Percentiles rank a stretch among this genome's conserved stretches.
Evolutionary conservation across 2,329 filamentous ascomycete species (phyloP).

Genomic region (Fusarium compactum): DNA sequence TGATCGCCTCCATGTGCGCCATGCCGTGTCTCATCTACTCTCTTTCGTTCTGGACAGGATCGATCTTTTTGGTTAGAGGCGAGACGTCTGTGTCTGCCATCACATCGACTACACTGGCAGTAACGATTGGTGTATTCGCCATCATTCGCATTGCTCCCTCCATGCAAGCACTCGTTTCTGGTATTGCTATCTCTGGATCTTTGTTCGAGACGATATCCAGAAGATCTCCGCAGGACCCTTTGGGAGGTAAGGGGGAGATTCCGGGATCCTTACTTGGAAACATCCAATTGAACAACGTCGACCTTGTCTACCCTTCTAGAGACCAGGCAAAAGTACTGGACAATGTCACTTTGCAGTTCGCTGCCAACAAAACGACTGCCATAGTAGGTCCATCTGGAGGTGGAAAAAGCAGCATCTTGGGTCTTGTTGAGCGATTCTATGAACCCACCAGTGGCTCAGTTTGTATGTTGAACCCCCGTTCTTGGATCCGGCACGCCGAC

Average conservation of each 20-base stretch:
- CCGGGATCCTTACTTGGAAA: slow-evolving; percentile 46
- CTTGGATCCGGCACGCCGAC: no score
- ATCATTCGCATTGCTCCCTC: slow-evolving; percentile 65
- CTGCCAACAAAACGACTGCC: slow-evolving; percentile 59
- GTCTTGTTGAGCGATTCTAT: slow-evolving; percentile 67
- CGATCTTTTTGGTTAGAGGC: slow-evolving; percentile 83
- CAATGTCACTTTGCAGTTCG: slow-evolving; percentile 54
- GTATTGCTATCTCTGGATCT: not conserved
- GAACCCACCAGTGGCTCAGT: slow-evolving; percentile 56
- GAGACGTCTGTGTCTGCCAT: slow-evolving; percentile 52
- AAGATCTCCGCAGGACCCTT: slow-evolving; percentile 49
- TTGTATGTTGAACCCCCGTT: slow-evolving; percentile 30
- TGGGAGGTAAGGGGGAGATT: slow-evolving; percentile 48
- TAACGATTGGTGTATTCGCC: slow-evolving; percentile 3
- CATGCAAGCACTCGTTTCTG: not conserved
- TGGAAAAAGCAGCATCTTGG: slow-evolving; percentile 65
- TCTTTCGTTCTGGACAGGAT: slow-evolving; percentile 47
- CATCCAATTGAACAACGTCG: slow-evolving; percentile 58
- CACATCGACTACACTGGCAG: not conserved
- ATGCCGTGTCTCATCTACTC: slow-evolving; percentile 55
- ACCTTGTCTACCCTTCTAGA: slow-evolving; percentile 65
- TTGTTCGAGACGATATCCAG: not conserved
- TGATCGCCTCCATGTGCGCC: slow-evolving; percentile 78
- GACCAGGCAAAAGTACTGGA: slow-evolving; percentile 57
- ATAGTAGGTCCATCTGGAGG: slow-evolving; percentile 65